These are phyloP conservation scores for Raffaelea arxii DNA, from an alignment of 2,329 filamentous ascomycete genomes.

Conservation along the genomic window DNA sequence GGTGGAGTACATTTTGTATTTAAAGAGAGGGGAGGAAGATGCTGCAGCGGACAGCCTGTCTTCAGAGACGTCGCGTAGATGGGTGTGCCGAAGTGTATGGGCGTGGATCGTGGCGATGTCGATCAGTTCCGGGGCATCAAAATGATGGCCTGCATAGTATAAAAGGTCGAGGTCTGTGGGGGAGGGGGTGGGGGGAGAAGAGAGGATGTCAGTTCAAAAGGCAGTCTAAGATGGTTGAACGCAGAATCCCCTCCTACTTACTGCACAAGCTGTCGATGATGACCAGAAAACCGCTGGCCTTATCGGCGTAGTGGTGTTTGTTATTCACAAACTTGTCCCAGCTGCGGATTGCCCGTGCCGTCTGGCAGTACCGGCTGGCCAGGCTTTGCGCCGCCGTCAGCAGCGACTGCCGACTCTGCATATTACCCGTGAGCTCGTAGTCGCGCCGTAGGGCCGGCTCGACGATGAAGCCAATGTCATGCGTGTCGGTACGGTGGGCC, in stretches of 20 bases:
- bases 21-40: background rate
- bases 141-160: conserved; percentile 17
- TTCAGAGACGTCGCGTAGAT: conserved; percentile 25
- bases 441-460: conserved; percentile 36
- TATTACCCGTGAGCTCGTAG: conserved; percentile 28
- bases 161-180: conserved; percentile 21
- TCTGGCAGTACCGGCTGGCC: conserved; percentile 28
- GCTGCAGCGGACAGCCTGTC: too few species aligned
- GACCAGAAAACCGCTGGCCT: conserved; percentile 25
- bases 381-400: conserved; percentile 33
- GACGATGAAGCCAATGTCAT: conserved; percentile 46
- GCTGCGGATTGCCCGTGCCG: conserved; percentile 36
- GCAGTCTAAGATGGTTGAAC: too few species aligned
- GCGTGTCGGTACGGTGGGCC: conserved; percentile 35
- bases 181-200: conserved; percentile 14
- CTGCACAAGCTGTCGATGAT: conserved; percentile 32
- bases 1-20: conserved; percentile 22
- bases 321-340: conserved; percentile 31
- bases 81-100: conserved; percentile 25
- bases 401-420: conserved; percentile 28
- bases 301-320: conserved; percentile 19
- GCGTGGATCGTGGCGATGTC: conserved; percentile 27
- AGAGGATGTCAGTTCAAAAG: too few species aligned
- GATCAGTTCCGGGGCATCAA: conserved; percentile 11
- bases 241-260: too few species aligned